Evolutionary conservation across 805 yeast genomes (phyloP).

Genomic region (Pachysolen tannophilus): DNA sequence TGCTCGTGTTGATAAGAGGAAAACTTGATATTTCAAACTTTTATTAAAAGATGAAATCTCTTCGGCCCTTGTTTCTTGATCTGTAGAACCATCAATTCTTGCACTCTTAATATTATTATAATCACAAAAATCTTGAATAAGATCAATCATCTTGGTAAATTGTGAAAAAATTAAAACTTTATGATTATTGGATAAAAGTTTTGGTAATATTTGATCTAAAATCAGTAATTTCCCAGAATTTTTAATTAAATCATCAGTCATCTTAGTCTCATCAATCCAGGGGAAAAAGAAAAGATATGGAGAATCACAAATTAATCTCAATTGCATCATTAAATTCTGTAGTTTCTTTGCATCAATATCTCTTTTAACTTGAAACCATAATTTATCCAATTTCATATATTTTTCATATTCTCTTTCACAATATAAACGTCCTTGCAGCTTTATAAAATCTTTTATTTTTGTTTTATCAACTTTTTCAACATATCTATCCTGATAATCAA

Average conservation of each 20-base stretch:
- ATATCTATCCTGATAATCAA: constrained; percentile 9
- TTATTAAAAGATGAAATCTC: constrained; percentile 48
- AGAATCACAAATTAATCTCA: constrained; percentile 77
- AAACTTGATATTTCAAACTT: constrained; percentile 34
- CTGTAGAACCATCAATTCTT: constrained; percentile 71
- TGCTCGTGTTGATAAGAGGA: constrained; percentile 82
- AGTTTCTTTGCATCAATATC: constrained; percentile 45
- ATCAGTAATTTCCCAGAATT: constrained; percentile 70
- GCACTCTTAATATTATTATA: constrained; percentile 36
- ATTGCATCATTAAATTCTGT: constrained; percentile 72
- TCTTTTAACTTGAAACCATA: constrained; percentile 24
- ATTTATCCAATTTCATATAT: constrained; percentile 8
- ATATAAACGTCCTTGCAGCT: no score
- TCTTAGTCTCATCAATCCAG: constrained; percentile 40
- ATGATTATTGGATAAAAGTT: constrained; percentile 40
- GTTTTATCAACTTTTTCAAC: constrained; percentile 1
- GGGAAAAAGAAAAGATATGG: constrained; percentile 84
- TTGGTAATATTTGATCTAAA: constrained; percentile 52
- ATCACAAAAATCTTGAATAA: constrained; percentile 68
- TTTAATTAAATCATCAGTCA: constrained; percentile 29
- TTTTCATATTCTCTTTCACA: neutral
- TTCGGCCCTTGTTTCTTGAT: constrained; percentile 56
- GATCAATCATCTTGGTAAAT: constrained; percentile 75
- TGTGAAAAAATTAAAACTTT: constrained; percentile 82
- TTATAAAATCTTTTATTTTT: neutral